phyloP scores from a whole-genome alignment of 192 early-diverging fungal species.

The Linnemannia exigua region DNA sequence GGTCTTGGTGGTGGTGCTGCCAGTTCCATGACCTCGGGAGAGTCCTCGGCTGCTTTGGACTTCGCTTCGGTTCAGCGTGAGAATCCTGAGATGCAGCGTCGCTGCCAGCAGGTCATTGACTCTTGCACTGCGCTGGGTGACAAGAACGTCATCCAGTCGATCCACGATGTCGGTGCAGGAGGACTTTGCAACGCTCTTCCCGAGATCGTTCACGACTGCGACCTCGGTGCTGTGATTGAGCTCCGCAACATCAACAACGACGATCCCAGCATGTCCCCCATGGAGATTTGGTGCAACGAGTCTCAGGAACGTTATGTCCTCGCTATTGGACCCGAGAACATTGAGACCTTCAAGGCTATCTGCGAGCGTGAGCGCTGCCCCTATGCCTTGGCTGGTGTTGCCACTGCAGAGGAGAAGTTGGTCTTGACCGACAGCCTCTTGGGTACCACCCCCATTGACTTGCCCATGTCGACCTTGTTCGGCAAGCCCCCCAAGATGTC shows the following conservation, averaged over 20 bases:
- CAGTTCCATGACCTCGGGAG: constrained; percentile 92
- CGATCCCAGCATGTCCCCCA: constrained; percentile 96
- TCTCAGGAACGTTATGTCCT: constrained; percentile 99
- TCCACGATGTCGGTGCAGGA: constrained; percentile 99
- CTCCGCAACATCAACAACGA: constrained; percentile 92
- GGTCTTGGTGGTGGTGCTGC: constrained; percentile 99
- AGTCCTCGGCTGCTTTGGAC: constrained; percentile 90
- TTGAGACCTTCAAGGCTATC: constrained; percentile 80
- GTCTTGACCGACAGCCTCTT: constrained; percentile 85
- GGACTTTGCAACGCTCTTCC: constrained; percentile 98
- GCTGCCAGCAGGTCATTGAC: constrained; percentile 98
- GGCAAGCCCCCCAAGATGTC: constrained; percentile 98
- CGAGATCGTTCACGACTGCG: constrained; percentile 97
- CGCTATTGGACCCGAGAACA: constrained; percentile 80
- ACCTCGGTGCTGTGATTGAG: constrained; percentile 92
- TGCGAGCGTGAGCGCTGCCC: constrained; percentile 93
- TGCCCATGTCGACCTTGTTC: constrained; percentile 97
- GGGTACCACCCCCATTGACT: constrained; percentile 79
- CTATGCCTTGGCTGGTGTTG: constrained; percentile 91
- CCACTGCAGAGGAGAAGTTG: constrained; percentile 85
- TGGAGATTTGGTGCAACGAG: constrained; percentile 99
- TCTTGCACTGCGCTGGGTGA: constrained; percentile 88
- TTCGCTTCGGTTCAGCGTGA: constrained; percentile 99
- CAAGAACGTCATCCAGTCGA: constrained; percentile 88
- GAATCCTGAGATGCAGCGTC: constrained; percentile 99